These are phyloP conservation scores for Endocladia muricata DNA, from an alignment of 31 red algal genomes.

Conservation along the genomic window DNA sequence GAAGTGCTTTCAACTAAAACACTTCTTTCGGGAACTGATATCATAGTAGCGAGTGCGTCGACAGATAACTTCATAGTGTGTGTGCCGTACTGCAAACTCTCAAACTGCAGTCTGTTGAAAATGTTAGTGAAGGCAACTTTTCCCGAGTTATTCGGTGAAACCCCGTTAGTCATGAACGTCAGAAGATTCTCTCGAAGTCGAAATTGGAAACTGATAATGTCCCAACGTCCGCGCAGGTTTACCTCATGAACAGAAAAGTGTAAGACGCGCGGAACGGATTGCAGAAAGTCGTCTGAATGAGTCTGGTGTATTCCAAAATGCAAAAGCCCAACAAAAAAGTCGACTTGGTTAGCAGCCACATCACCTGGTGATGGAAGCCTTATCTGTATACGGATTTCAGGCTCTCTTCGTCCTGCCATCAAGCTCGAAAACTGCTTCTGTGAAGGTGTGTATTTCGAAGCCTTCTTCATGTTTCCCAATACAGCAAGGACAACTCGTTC, in stretches of 20 bases:
- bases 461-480: slow-evolving; percentile 13
- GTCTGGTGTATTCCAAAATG: slow-evolving; percentile 37
- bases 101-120: slow-evolving; percentile 62
- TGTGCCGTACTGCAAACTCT: slow-evolving; percentile 48
- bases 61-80: slow-evolving; percentile 61
- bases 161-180: slow-evolving; percentile 7
- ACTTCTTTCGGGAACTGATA: slow-evolving; percentile 33
- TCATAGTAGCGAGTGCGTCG: slow-evolving; percentile 59
- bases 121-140: slow-evolving; percentile 36
- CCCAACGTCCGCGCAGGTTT: slow-evolving; percentile 33
- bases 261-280: slow-evolving; percentile 1
- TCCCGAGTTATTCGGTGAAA: not conserved
- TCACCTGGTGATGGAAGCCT: slow-evolving; percentile 32
- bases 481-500: slow-evolving; percentile 28
- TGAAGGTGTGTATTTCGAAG: not conserved
- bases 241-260: slow-evolving; percentile 50
- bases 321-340: slow-evolving; percentile 46
- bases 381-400: slow-evolving; percentile 65
- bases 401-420: no score
- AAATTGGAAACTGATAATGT: slow-evolving; percentile 50
- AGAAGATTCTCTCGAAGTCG: slow-evolving; percentile 53
- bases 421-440: not conserved
- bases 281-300: not conserved
- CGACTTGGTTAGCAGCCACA: slow-evolving; percentile 28
- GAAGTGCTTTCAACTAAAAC: slow-evolving; percentile 21